These are phyloP conservation scores for Phytophthora megakarya DNA, from an alignment of 352 stramenopile genomes.

Conservation along the genomic window DNA sequence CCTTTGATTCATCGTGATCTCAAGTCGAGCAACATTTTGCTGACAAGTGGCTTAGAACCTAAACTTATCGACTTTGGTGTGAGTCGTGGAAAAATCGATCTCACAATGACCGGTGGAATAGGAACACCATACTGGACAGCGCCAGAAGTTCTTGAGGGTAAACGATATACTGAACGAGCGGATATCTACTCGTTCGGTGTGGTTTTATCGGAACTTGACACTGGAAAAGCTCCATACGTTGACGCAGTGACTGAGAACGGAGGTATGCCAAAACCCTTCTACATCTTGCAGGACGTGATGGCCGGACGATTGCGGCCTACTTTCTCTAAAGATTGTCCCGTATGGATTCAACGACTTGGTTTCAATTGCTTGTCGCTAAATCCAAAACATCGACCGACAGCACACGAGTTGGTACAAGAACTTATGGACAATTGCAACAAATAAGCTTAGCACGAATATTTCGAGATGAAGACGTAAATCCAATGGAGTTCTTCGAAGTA, in stretches of 20 bases:
- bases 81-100: constrained; percentile 31
- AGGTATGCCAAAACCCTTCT: constrained; percentile 32
- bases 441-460: no score
- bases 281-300: constrained; percentile 51
- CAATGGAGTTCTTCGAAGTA: no score
- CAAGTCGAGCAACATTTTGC: constrained; percentile 62
- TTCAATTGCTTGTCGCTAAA: constrained; percentile 33
- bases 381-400: constrained; percentile 33
- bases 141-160: constrained; percentile 65
- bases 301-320: constrained; percentile 41
- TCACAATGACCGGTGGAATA: constrained; percentile 60
- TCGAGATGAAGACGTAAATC: no score
- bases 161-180: constrained; percentile 32
- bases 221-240: constrained; percentile 34
- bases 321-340: constrained; percentile 47
- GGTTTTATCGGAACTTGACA: constrained; percentile 44
- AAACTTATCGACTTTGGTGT: constrained; percentile 88
- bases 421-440: not conserved
- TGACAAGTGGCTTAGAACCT: constrained; percentile 63
- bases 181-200: constrained; percentile 51
- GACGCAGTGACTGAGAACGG: constrained; percentile 24
- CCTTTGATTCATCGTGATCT: constrained; percentile 41
- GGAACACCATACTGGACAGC: constrained; percentile 52
- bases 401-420: constrained; percentile 31
- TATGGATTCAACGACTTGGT: constrained; percentile 33